Percentiles rank a stretch among this genome's conserved stretches.
Conservation (phyloP, 441 rosid genomes). For the Daphne laureola region DNA sequence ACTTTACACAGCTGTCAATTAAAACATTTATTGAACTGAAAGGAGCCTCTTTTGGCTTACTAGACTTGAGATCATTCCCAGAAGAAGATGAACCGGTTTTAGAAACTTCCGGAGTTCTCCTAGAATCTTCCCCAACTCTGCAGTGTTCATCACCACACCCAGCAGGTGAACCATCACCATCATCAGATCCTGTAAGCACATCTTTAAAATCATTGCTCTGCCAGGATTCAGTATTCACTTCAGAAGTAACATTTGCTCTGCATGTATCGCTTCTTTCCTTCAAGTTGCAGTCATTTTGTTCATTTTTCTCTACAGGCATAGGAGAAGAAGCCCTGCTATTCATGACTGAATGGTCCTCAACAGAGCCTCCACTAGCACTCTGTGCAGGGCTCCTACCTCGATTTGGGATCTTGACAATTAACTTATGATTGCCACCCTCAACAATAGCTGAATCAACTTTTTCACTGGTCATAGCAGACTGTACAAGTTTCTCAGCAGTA, state of each 20-base stretch:
- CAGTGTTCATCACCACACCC: conserved; percentile 31
- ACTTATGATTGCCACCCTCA: conserved; percentile 55
- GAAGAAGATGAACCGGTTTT: conserved; percentile 40
- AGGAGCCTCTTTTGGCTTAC: conserved; percentile 49
- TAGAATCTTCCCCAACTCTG: conserved; percentile 32
- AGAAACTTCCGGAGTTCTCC: conserved; percentile 31
- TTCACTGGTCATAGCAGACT: conserved; percentile 41
- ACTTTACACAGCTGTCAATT: conserved; percentile 82
- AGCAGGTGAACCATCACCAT: conserved; percentile 47
- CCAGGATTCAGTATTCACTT: conserved; percentile 48
- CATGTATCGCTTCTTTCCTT: conserved; percentile 45
- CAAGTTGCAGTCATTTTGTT: conserved; percentile 36
- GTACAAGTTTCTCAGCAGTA: conserved; percentile 51
- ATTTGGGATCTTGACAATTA: conserved; percentile 70
- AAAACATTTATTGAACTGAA: conserved; percentile 79
- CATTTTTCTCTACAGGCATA: conserved; percentile 50
- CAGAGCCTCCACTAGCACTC: conserved; percentile 58
- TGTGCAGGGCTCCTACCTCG: conserved; percentile 73
- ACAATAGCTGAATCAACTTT: conserved; percentile 44
- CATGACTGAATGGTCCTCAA: conserved; percentile 52
- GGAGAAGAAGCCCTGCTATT: conserved; percentile 68
- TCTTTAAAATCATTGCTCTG: conserved; percentile 60
- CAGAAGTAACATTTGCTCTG: conserved; percentile 32
- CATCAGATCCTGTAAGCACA: conserved; percentile 38
- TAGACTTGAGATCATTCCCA: conserved; percentile 39